Evolutionary conservation across 2,329 filamentous ascomycete species (phyloP), one percentile per base, ranked within the genome.

Genomic region (Juglanconis juglandina): DNA sequence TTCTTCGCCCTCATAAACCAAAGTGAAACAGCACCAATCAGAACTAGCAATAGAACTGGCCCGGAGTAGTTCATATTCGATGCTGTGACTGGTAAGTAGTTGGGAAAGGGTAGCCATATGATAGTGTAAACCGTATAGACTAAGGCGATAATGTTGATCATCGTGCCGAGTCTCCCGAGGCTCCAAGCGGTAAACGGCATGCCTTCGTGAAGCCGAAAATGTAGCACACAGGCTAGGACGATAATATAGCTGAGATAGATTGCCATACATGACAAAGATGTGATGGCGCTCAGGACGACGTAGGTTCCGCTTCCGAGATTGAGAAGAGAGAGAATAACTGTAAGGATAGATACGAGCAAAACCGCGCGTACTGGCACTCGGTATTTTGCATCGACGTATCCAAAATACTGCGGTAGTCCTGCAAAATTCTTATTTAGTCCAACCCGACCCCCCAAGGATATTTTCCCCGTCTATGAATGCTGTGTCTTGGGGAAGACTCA

Each of bases 281-380:
- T 70, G 37, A 77, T 73, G 7, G 75, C 76, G n/a, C 68, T 69
- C 24, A 78, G 72, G 1, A 75, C 76, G 37, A 66, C 61, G 50
- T 66, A 66, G 3, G 72, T 70, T 9, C 69, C 70, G n/a, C 70
- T 72, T 13, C 73, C 75, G 56, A 79, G 69, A 51, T 77, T 77
- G 53, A 77, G 69, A 5, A 74, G 64, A 30, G 73, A 68, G 11
- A 78, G 66, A 13, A 72, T 32, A 52, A 72, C 63, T 30, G 72
- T 69, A 37, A 76, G 67, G 3, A 66, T 56, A 37, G 68, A 69
- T 8, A 71, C 69, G 7, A 76, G 64, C 51, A 71, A 65, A 33
- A 78, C 68, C 3, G 75, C 71, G 7, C 74, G 74, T 47, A 72
- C 66, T 0, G 76, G 76, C 47, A 75, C 71, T 47, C 68, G 66